A percentile compares a stretch with the other conserved stretches of the same genome.
phyloP scores from a whole-genome alignment of 768 basidiomycete species.

The Tubosaeta sp. region DNA sequence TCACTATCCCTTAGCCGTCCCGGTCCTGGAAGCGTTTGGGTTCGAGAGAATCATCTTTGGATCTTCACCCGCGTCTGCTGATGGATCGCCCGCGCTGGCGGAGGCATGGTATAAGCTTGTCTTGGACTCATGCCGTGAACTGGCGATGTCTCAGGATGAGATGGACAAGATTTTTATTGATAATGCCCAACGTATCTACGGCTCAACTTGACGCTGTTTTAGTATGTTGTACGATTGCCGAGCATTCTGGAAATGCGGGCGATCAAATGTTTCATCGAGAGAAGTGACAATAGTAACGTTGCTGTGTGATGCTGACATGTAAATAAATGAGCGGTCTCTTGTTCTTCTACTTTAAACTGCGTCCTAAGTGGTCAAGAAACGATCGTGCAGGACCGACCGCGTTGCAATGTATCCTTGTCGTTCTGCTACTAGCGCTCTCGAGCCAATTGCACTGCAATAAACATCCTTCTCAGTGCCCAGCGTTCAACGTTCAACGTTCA shows the following conservation, averaged over 20 bases:
- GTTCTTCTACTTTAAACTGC: neutral
- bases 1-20: constrained; percentile 52
- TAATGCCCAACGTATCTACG: constrained; percentile 46
- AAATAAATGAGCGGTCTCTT: neutral
- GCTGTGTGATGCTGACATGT: neutral
- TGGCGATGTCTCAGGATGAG: constrained; percentile 72
- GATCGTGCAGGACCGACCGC: neutral
- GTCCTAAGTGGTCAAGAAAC: neutral
- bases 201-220: constrained; percentile 10
- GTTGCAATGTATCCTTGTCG: constrained; percentile 11
- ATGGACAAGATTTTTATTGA: constrained; percentile 68
- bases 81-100: constrained; percentile 44
- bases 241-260: neutral
- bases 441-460: neutral
- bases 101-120: constrained; percentile 81
- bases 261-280: neutral
- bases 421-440: neutral
- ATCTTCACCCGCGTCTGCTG: constrained; percentile 59
- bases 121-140: constrained; percentile 71
- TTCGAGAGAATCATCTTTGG: constrained; percentile 81
- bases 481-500: no score
- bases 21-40: constrained; percentile 82
- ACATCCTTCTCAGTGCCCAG: neutral
- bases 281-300: neutral
- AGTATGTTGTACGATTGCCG: neutral